Base-by-base conservation (phyloP, 2,329 filamentous ascomycete genomes). In the Epichloe hybrida region DNA sequence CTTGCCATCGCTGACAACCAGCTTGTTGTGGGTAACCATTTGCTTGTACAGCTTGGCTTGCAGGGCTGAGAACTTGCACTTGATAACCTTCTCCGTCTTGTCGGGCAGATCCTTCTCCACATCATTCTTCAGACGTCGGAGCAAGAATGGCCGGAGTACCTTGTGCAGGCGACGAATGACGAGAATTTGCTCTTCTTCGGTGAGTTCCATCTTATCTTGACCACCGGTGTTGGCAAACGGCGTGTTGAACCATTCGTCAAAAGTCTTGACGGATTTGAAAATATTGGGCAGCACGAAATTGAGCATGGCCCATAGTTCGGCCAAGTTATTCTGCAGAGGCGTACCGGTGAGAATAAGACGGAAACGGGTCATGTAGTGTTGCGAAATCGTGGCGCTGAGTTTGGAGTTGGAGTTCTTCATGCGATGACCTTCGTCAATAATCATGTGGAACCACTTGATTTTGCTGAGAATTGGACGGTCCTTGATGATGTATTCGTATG, bases 401-500 rank as follows among this genome's bases (percentile, higher is more conserved):
- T 98, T 98, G 9, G 93, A 98, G 59, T 93, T 84, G 34, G 88
- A 79, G 69, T 98, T 98, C 79, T 98, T 98, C 93, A 98, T 98
- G 66, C 93, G 89, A 69, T 98, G 93, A 71, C 93, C 93, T 74
- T 98, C 93, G 62, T 98, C 93, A 58, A 98, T 93, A 61, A 98
- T 97, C 93, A 98, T 97, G 72, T 98, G 93, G 61, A 96, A 85
- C 93, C 93, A 98, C 71, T 97, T 97, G 71, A 98, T 91, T 75
- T 97, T 97, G 74, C 88, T 94, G 12, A 98, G 73, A 58, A 98
- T 77, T 0, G 91, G 91, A 37, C 93, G 83, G 63, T 98, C 93
- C 72, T 97, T 98, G 79, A 98, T 98, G 70, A 98, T 94, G 71
- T 97, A 98, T 67, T 98, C 93, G 71, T 98, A 98, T 0, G 93